Percentiles rank a stretch among this genome's conserved stretches.
These are phyloP conservation scores for Panicum miliaceum DNA, from an alignment of 176 grass and related monocot genomes.

Conservation along the genomic window DNA sequence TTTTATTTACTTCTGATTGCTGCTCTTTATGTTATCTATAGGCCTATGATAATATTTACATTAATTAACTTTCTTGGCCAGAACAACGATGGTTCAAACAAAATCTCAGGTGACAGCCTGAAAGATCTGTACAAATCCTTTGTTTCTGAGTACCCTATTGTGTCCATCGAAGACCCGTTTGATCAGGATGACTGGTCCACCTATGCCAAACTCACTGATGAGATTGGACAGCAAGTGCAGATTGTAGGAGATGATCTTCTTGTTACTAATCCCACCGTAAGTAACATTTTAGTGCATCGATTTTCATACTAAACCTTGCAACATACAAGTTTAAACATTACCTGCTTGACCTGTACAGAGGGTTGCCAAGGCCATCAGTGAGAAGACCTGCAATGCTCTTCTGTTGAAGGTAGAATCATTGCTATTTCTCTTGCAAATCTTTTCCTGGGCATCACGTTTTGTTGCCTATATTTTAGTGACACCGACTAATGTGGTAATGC, in stretches of 20 bases:
- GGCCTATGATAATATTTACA: background rate
- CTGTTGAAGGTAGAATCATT: slow-evolving; percentile 75
- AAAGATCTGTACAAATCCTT: slow-evolving; percentile 99
- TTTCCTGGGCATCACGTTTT: background rate
- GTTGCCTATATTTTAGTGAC: background rate
- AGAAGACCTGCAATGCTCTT: slow-evolving; percentile 92
- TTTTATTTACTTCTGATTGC: background rate
- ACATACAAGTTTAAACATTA: background rate
- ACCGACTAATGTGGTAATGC: background rate
- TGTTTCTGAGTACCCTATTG: slow-evolving; percentile 83
- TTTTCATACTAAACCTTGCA: background rate
- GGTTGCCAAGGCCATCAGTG: slow-evolving; percentile 90
- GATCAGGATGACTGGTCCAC: slow-evolving; percentile 94
- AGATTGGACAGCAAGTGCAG: slow-evolving; percentile 86
- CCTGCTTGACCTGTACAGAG: slow-evolving; percentile 52
- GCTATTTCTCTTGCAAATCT: background rate
- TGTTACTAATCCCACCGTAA: slow-evolving; percentile 93
- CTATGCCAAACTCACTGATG: slow-evolving; percentile 89
- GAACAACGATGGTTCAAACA: slow-evolving; percentile 96
- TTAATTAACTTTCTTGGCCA: slow-evolving; percentile 21
- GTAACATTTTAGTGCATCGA: background rate
- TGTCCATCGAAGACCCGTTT: slow-evolving; percentile 95
- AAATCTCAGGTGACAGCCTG: slow-evolving; percentile 94
- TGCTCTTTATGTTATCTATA: background rate
- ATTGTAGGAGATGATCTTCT: slow-evolving; percentile 98